Base-by-base conservation (phyloP, 2,329 filamentous ascomycete species). In the Coniochaeta hoffmannii region DNA sequence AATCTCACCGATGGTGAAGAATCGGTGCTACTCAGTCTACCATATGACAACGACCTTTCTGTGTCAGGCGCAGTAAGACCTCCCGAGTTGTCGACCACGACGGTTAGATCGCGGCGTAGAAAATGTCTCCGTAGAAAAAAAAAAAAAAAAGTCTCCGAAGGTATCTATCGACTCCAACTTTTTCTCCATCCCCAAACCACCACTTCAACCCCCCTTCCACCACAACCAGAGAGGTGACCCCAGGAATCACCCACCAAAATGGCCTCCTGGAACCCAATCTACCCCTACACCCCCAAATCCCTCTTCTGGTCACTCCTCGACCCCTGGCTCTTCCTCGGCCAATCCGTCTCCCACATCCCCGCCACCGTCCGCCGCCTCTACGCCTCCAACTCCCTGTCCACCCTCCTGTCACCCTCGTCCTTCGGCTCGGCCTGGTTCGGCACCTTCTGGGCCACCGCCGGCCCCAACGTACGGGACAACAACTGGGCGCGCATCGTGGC, bases 391-490 rank as follows among this genome's bases (percentile, higher is more conserved):
- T 62, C 74, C 50, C 15, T 24, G 11, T 32, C 57, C 55, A 66
- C 71, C 5, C 68, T 82, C 17, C 52, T 78, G 46, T 76, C 72
- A 17, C 71, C 68, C 1, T 64, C 68, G 2, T 64, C 64, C 22
- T 70, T 83, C 54, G 71, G 68, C 38, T 68, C 73, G 2, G 73
- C 69, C 59, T 86, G 83, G 79, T 88, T 88, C 68, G 76, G 75
- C 53, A 68, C 69, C 38, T 86, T 88, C 69, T 88, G 85, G 85
- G 68, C 68, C 32, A 71, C 64, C 54, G 73, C 75, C 46, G 82
- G 82, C 0, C 81, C 83, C 0, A 58, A 66, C 4, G 72, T 81
- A 3, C 76, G 78, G 56, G 58, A 68, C n/a, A 63, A 59, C 38
- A 74, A 69, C 17, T 72, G 70, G 34, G 62, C 62, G 0, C 67